Evolutionary conservation across 2,329 filamentous ascomycete species (phyloP).

Genomic region (Aureobasidium sp.): DNA sequence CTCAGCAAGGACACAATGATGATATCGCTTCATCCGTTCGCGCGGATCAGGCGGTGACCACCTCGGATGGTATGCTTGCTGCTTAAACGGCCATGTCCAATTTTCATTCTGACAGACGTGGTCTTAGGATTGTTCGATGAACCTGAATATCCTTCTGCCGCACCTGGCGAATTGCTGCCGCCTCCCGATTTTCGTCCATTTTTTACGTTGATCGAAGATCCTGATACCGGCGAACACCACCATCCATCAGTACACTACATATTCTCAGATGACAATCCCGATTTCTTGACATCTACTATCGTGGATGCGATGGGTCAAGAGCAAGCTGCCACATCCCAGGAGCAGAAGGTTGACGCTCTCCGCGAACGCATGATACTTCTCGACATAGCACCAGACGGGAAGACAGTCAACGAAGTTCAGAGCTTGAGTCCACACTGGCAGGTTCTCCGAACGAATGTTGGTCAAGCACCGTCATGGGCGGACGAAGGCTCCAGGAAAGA

Average conservation of each 20-base stretch:
- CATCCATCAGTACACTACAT: constrained; percentile 88
- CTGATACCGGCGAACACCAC: constrained; percentile 62
- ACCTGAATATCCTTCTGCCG: constrained; percentile 7
- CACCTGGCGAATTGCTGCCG: constrained; percentile 26
- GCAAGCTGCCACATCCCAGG: not conserved
- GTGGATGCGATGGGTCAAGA: constrained; percentile 15
- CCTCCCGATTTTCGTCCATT: constrained; percentile 62
- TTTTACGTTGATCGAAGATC: constrained; percentile 78
- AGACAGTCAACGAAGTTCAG: constrained; percentile 58
- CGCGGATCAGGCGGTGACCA: not conserved
- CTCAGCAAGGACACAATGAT: not conserved
- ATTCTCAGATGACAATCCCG: constrained; percentile 84
- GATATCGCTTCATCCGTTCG: not conserved
- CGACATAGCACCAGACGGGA: constrained; percentile 42
- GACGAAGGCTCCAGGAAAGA: constrained; percentile 21
- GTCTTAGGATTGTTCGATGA: not conserved
- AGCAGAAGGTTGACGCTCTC: not conserved
- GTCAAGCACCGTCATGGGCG: constrained; percentile 57
- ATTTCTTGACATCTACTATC: constrained; percentile 59
- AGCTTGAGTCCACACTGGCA: constrained; percentile 72
- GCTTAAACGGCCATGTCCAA: not conserved
- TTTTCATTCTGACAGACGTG: not conserved
- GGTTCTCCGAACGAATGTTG: constrained; percentile 47
- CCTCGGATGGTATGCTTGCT: not conserved
- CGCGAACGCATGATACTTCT: constrained; percentile 51